A percentile compares a stretch with the other conserved stretches of the same genome.
phyloP scores from a whole-genome alignment of 352 stramenopile species.

The Phytopythium vexans region DNA sequence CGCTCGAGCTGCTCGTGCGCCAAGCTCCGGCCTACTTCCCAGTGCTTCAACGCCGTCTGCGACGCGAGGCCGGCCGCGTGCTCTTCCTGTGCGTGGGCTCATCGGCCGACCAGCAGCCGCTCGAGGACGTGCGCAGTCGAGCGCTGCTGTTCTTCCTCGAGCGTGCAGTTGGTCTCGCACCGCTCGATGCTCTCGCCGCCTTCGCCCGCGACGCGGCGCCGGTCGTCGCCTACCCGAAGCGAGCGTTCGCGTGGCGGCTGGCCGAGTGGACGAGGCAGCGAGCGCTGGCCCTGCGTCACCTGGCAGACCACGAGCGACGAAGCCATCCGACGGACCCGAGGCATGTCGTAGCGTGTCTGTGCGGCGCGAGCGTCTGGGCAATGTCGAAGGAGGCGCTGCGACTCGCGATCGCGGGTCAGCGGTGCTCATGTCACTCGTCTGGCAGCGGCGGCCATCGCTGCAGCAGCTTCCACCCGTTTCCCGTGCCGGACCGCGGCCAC shows the following conservation, averaged over 20 bases:
- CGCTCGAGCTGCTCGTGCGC: constrained; percentile 40
- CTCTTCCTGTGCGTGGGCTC: constrained; percentile 20
- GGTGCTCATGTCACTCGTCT: constrained; percentile 14
- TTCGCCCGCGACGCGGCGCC: constrained; percentile 28
- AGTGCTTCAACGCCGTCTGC: constrained; percentile 43
- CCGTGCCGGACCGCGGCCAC: background rate
- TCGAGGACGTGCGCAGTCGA: constrained; percentile 21
- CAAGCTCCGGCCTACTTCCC: constrained; percentile 33
- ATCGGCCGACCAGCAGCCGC: background rate
- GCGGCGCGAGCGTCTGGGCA: constrained; percentile 36
- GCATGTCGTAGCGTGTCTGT: constrained; percentile 33
- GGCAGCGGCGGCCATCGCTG: constrained; percentile 4
- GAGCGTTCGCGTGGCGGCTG: constrained; percentile 29
- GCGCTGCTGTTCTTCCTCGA: constrained; percentile 56
- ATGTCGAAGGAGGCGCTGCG: constrained; percentile 11
- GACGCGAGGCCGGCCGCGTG: constrained; percentile 32
- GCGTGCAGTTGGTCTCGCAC: constrained; percentile 15
- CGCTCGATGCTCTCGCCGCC: constrained; percentile 22
- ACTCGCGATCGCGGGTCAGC: constrained; percentile 12
- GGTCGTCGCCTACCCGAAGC: constrained; percentile 27
- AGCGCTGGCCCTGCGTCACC: background rate
- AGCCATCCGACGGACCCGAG: constrained; percentile 1
- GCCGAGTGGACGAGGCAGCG: constrained; percentile 10
- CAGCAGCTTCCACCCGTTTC: constrained; percentile 37
- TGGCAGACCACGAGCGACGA: constrained; percentile 11